Conservation (phyloP, 768 basidiomycete species). For the Termitomyces sp. region DNA sequence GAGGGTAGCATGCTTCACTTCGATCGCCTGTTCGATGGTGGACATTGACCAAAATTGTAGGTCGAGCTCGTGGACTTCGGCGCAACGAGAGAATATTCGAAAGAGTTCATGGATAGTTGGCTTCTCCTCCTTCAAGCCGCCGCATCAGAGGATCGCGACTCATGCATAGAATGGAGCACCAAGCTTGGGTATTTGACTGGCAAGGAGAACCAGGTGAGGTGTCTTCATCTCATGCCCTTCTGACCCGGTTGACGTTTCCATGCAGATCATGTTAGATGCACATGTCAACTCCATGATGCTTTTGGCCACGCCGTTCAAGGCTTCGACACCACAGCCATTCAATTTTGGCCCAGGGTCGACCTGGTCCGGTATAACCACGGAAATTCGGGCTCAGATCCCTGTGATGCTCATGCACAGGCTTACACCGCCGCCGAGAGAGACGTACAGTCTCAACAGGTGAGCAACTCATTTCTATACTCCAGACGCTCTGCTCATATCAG, state of each 20-base stretch:
- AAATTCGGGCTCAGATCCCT: slow-evolving; percentile 81
- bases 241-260: not conserved
- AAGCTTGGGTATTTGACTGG: slow-evolving; percentile 90
- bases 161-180: slow-evolving; percentile 71
- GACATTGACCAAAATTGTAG: slow-evolving; percentile 28
- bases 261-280: slow-evolving; percentile 79
- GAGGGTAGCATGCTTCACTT: slow-evolving; percentile 39
- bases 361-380: slow-evolving; percentile 71
- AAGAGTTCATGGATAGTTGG: slow-evolving; percentile 89
- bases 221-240: slow-evolving; percentile 7
- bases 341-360: slow-evolving; percentile 65
- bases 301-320: slow-evolving; percentile 82
- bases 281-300: slow-evolving; percentile 82
- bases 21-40: not conserved
- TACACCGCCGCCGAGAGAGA: slow-evolving; percentile 91
- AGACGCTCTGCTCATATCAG: not conserved
- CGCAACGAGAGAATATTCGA: slow-evolving; percentile 83
- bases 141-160: slow-evolving; percentile 59
- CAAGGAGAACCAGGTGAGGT: slow-evolving; percentile 69
- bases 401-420: slow-evolving; percentile 86
- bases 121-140: slow-evolving; percentile 80
- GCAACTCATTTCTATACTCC: slow-evolving; percentile 15
- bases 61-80: slow-evolving; percentile 95
- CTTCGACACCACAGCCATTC: slow-evolving; percentile 64
- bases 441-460: slow-evolving; percentile 89